phyloP scores from a whole-genome alignment of 768 basidiomycete genomes.

The Mycena sanguinolenta region DNA sequence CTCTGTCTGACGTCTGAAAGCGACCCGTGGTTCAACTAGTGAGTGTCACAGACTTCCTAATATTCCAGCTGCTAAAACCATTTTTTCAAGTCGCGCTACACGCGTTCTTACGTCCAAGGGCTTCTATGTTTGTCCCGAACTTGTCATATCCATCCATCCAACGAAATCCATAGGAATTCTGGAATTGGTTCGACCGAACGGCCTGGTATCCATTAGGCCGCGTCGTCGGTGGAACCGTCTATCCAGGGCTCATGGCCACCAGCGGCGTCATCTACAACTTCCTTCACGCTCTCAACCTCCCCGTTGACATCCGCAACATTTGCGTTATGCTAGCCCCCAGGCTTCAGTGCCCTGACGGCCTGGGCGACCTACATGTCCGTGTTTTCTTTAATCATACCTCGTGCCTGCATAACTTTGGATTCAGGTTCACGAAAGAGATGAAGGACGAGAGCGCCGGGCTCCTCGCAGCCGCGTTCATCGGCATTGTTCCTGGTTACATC shows the following conservation, averaged over 20 bases:
- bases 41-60: conserved; percentile 51
- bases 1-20: conserved; percentile 54
- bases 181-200: conserved; percentile 99
- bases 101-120: conserved; percentile 91
- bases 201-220: conserved; percentile 99
- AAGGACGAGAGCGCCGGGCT: conserved; percentile 95
- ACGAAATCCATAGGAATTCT: conserved; percentile 84
- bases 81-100: conserved; percentile 85
- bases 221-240: conserved; percentile 98
- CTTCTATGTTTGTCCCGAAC: conserved; percentile 82
- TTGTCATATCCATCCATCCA: background rate
- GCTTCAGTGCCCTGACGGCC: conserved; percentile 96
- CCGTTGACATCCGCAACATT: conserved; percentile 97
- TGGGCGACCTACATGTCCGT: conserved; percentile 95
- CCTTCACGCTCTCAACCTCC: conserved; percentile 89
- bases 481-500: conserved; percentile 98
- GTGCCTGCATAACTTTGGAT: conserved; percentile 11
- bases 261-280: conserved; percentile 96
- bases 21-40: conserved; percentile 99
- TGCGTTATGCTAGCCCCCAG: conserved; percentile 97
- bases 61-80: conserved; percentile 29
- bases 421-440: conserved; percentile 96
- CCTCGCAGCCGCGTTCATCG: conserved; percentile 98
- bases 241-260: conserved; percentile 98
- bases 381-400: background rate